Evolutionary conservation across 129 eudicot species (phyloP).

Genomic region (Saussurea involucrata): DNA sequence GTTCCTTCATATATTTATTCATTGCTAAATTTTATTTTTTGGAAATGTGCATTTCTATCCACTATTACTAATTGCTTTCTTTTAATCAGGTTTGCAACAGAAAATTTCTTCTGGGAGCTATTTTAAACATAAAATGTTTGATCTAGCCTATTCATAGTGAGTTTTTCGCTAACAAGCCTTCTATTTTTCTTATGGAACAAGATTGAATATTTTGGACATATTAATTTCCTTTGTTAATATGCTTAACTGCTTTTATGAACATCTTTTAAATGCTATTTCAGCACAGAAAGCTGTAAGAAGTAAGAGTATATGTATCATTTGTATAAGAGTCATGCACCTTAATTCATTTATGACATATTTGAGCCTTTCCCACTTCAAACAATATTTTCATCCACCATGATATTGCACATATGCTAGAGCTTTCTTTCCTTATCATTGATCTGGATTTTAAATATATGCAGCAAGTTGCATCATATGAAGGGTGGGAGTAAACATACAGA

Average conservation of each 20-base stretch:
- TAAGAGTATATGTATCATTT: background rate
- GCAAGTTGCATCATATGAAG: slow-evolving; percentile 69
- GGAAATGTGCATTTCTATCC: background rate
- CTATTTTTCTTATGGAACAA: background rate
- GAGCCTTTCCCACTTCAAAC: background rate
- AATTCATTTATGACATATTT: background rate
- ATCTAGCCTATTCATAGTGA: slow-evolving; percentile 76
- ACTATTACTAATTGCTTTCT: slow-evolving; percentile 3
- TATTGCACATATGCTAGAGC: background rate
- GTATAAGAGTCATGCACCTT: background rate
- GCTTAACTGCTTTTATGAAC: background rate
- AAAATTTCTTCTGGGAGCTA: slow-evolving; percentile 76
- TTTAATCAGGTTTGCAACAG: slow-evolving; percentile 70
- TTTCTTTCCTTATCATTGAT: background rate
- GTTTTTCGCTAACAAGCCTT: slow-evolving; percentile 27
- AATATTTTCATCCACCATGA: background rate
- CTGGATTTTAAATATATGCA: slow-evolving; percentile 33
- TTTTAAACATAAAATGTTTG: slow-evolving; percentile 57
- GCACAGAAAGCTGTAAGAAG: background rate
- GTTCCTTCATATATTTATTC: background rate
- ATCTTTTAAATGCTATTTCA: background rate
- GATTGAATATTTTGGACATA: background rate
- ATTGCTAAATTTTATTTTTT: background rate
- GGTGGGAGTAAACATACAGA: slow-evolving; percentile 77
- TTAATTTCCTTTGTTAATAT: background rate